A percentile compares a stretch with the other conserved stretches of the same genome.
These are phyloP conservation scores for Boletus pseudopeckii DNA, from an alignment of 768 basidiomycete species.

Conservation along the genomic window DNA sequence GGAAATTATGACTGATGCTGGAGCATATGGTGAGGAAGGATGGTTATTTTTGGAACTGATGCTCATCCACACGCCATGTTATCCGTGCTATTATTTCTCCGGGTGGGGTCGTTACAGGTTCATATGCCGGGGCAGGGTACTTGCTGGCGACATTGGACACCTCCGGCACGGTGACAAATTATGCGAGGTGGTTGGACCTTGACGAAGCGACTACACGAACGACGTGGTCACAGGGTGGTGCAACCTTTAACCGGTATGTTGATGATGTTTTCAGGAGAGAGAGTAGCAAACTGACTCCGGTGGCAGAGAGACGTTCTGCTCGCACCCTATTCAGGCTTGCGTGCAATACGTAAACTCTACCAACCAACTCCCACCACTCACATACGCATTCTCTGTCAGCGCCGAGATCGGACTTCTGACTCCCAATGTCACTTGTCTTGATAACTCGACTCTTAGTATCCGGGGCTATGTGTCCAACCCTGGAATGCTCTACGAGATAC, in stretches of 20 bases:
- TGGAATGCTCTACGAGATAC: slow-evolving; percentile 72
- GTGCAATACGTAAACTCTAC: slow-evolving; percentile 50
- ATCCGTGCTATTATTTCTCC: neutral
- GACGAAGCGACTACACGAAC: slow-evolving; percentile 58
- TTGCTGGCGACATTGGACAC: slow-evolving; percentile 48
- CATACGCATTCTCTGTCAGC: slow-evolving; percentile 45
- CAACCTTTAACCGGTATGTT: slow-evolving; percentile 47
- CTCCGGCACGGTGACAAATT: slow-evolving; percentile 38
- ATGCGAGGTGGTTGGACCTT: slow-evolving; percentile 66
- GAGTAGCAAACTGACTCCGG: neutral
- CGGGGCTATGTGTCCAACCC: slow-evolving; percentile 45
- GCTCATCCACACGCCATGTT: neutral
- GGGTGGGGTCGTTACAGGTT: slow-evolving; percentile 44
- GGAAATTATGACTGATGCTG: slow-evolving; percentile 49
- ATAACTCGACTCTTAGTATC: slow-evolving; percentile 51
- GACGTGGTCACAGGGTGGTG: slow-evolving; percentile 53
- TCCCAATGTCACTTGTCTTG: slow-evolving; percentile 60
- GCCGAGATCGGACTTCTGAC: slow-evolving; percentile 47
- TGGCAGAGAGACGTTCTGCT: slow-evolving; percentile 59
- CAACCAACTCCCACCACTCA: slow-evolving; percentile 37
- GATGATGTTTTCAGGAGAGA: neutral
- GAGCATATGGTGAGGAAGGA: slow-evolving; percentile 52
- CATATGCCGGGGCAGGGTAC: slow-evolving; percentile 64
- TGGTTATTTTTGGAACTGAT: neutral
- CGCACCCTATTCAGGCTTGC: slow-evolving; percentile 60